A percentile compares a stretch with the other conserved stretches of the same genome.
phyloP scores from a whole-genome alignment of 148 eudicot species.

The Bassia scoparia region DNA sequence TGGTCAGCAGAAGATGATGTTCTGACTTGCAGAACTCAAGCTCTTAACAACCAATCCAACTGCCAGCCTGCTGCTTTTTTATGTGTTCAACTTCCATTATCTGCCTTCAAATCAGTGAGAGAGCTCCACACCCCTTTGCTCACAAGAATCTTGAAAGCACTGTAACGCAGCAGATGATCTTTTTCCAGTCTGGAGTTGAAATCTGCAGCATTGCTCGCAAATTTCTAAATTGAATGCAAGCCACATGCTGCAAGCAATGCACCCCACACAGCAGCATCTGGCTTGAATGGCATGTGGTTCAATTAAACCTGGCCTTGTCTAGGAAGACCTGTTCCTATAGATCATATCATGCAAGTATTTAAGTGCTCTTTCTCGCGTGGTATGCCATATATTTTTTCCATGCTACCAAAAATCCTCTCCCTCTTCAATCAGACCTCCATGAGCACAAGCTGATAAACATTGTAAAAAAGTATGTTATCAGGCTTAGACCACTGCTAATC shows the following conservation, averaged over 20 bases:
- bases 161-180: constrained; percentile 52
- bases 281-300: constrained; percentile 56
- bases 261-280: constrained; percentile 74
- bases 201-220: constrained; percentile 45
- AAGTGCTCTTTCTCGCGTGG: constrained; percentile 54
- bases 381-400: constrained; percentile 40
- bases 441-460: constrained; percentile 67
- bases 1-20: neutral
- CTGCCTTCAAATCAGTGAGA: constrained; percentile 34
- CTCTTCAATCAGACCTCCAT: constrained; percentile 58
- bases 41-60: constrained; percentile 42
- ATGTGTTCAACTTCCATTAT: constrained; percentile 34
- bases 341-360: constrained; percentile 78
- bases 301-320: constrained; percentile 54
- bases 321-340: constrained; percentile 71
- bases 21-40: neutral
- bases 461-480: constrained; percentile 49
- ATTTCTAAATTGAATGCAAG: constrained; percentile 48
- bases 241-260: constrained; percentile 73
- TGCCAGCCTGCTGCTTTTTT: constrained; percentile 58
- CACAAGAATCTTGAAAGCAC: constrained; percentile 49
- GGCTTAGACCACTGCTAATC: constrained; percentile 43
- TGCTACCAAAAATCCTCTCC: constrained; percentile 52
- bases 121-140: constrained; percentile 46
- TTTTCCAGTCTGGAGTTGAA: constrained; percentile 45